Evolutionary conservation across 2,329 filamentous ascomycete species (phyloP), one percentile per base, ranked within the genome.

Genomic region (Allantophomopsis cytisporea): DNA sequence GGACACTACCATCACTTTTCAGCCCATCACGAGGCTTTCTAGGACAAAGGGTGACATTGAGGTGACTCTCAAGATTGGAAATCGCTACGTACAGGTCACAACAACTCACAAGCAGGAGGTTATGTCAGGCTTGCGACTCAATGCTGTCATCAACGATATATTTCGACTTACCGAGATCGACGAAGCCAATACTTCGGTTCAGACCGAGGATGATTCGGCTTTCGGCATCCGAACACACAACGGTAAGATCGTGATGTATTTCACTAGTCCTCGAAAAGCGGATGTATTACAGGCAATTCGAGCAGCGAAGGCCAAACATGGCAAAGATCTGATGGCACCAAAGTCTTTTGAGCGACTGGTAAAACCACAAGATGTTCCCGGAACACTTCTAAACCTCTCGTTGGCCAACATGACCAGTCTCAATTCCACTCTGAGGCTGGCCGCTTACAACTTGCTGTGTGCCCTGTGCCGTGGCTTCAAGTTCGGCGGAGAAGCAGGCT

Each of bases 21-120:
- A 80, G 43, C 71, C 73, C 2, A 71, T 81, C 39, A 80, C 71
- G 2, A 63, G 76, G 35, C 60, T 82, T 31, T 82, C 78, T 2
- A 79, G 79, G 50, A 77, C 76, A 2, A 79, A 78, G 48, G 77
- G 77, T n/a, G 76, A 78, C 49, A 76, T 81, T 28, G 77, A 82
- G 23, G 78, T 83, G 4, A 62, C 70, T 20, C 76, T 83, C 51
- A 80, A 79, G 54, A 71, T 83, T 16, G 78, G 78, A 31, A 77
- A 68, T 48, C 76, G 81, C 47, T 83, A 80, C 48, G 73, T 83
- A 6, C 78, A 83, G 51, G 70, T 83, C 30, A 80, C 77, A 3
- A 82, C 78, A 4, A 68, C 69, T 7, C 77, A 79, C 54, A 80
- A 79, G 49, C 76, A 81, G 50, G 78, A 83, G 45, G 70, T 83